phyloP scores from a whole-genome alignment of 495 filamentous ascomycete genomes.

The Stereocaulon alpinum region DNA sequence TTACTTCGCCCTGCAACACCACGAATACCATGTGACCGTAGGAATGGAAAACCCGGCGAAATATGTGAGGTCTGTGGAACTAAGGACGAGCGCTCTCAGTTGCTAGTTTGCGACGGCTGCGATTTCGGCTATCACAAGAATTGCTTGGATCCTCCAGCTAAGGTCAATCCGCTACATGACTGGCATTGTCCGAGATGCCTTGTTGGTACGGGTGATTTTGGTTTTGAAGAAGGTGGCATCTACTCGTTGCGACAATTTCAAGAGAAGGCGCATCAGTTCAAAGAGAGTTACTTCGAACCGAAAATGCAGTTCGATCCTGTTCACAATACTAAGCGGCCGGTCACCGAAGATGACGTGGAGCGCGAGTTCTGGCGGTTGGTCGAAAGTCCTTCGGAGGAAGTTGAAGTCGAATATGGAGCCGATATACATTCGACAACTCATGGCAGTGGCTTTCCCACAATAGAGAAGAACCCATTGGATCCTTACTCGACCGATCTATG shows the following conservation, averaged over 20 bases:
- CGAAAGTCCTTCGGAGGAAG: slow-evolving; percentile 83
- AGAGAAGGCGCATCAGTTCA: slow-evolving; percentile 90
- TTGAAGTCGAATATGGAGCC: slow-evolving; percentile 96
- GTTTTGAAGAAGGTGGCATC: slow-evolving; percentile 92
- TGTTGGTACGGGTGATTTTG: slow-evolving; percentile 93
- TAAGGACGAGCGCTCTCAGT: slow-evolving; percentile 56
- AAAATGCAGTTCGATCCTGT: slow-evolving; percentile 87
- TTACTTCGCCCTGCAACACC: slow-evolving; percentile 74
- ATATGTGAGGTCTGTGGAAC: slow-evolving; percentile 83
- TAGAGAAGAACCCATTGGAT: slow-evolving; percentile 82
- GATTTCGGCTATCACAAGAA: slow-evolving; percentile 79
- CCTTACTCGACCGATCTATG: slow-evolving; percentile 81
- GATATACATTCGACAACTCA: slow-evolving; percentile 98
- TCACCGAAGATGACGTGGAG: slow-evolving; percentile 94
- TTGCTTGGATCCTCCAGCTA: slow-evolving; percentile 83
- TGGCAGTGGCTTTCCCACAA: slow-evolving; percentile 92
- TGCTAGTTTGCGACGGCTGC: slow-evolving; percentile 87
- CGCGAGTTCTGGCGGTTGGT: slow-evolving; percentile 95
- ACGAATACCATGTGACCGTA: slow-evolving; percentile 55
- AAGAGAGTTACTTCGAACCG: slow-evolving; percentile 80
- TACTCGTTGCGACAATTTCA: slow-evolving; percentile 97
- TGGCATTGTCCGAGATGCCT: slow-evolving; percentile 97
- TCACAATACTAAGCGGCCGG: slow-evolving; percentile 62
- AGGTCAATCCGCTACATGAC: slow-evolving; percentile 67
- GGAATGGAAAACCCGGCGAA: slow-evolving; percentile 63